These are phyloP conservation scores for Chaetoceros tenuissimus DNA, from an alignment of 108 stramenopile species.

Conservation along the genomic window DNA sequence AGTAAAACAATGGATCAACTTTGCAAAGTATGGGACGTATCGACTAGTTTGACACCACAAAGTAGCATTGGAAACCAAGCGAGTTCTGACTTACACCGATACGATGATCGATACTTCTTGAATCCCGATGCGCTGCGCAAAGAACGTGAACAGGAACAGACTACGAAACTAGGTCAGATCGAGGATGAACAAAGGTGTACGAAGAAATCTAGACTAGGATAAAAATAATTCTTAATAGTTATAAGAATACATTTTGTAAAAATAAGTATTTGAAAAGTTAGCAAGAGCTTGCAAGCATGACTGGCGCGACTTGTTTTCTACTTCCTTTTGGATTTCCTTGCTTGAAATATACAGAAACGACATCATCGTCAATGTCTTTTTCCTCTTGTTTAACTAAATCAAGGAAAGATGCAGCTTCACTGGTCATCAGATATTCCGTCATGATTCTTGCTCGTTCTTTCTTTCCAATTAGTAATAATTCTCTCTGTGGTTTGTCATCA, in stretches of 20 bases:
- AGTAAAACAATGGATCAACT: constrained; percentile 52
- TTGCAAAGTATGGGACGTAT: constrained; percentile 65
- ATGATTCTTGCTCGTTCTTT: constrained; percentile 21
- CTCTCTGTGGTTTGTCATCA: constrained; percentile 4
- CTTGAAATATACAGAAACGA: constrained; percentile 2
- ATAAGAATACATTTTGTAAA: too few relatives aligned
- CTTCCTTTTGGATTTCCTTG: constrained; percentile 58
- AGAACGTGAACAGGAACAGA: constrained; percentile 9
- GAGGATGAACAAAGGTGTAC: too few relatives aligned
- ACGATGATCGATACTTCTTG: constrained; percentile 41
- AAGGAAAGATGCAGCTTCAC: not conserved
- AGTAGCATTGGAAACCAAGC: not conserved
- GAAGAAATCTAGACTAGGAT: too few relatives aligned
- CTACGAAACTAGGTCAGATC: too few relatives aligned
- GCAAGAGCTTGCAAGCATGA: constrained; percentile 30
- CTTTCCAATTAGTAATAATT: constrained; percentile 1
- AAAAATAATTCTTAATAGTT: too few relatives aligned
- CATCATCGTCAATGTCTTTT: not conserved
- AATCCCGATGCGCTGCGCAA: constrained; percentile 21
- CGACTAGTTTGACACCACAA: not conserved
- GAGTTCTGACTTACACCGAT: constrained; percentile 19
- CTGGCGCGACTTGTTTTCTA: constrained; percentile 72
- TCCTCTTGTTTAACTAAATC: constrained; percentile 3
- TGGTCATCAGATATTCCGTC: constrained; percentile 4
- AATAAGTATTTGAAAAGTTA: too few relatives aligned